Percentiles rank a stretch among this genome's conserved stretches.
phyloP scores from a whole-genome alignment of 129 eudicot genomes.

The Tagetes patula region DNA sequence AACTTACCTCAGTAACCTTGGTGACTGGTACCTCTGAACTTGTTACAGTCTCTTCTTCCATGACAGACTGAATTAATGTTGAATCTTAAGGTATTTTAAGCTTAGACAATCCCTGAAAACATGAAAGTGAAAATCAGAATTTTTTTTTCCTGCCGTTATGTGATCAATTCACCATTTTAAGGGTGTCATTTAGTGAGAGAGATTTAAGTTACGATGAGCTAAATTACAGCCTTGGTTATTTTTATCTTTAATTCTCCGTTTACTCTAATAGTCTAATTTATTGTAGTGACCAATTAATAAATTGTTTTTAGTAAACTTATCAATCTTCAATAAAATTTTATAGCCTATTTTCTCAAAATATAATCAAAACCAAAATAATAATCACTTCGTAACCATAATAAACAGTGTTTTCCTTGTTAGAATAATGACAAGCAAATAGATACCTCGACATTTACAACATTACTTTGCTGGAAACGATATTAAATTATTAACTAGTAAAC shows the following conservation, averaged over 20 bases:
- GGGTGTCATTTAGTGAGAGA: background rate
- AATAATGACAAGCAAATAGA: conserved; percentile 1
- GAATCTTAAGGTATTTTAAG: background rate
- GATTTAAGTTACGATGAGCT: conserved; percentile 22
- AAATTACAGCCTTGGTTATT: conserved; percentile 24
- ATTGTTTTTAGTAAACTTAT: background rate
- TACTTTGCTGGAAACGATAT: background rate
- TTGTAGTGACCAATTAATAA: conserved; percentile 10
- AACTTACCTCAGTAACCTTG: conserved; percentile 51
- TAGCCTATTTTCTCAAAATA: background rate
- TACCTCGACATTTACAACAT: background rate
- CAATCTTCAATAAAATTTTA: background rate
- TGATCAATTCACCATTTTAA: background rate
- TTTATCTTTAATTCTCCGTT: conserved; percentile 23
- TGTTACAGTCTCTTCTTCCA: conserved; percentile 61
- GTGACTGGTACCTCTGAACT: conserved; percentile 53
- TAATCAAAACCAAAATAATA: background rate
- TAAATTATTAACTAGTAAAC: background rate
- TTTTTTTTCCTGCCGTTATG: too few relatives aligned
- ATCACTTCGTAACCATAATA: background rate
- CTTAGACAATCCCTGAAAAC: conserved; percentile 20
- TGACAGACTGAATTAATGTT: conserved; percentile 22
- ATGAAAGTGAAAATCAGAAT: background rate
- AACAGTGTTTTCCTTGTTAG: background rate
- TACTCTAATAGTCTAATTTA: conserved; percentile 18